Evolutionary conservation across 371 early-diverging fungal genomes (phyloP), one percentile per base, ranked within the genome.

Genomic region (Lichtheimia hyalospora): DNA sequence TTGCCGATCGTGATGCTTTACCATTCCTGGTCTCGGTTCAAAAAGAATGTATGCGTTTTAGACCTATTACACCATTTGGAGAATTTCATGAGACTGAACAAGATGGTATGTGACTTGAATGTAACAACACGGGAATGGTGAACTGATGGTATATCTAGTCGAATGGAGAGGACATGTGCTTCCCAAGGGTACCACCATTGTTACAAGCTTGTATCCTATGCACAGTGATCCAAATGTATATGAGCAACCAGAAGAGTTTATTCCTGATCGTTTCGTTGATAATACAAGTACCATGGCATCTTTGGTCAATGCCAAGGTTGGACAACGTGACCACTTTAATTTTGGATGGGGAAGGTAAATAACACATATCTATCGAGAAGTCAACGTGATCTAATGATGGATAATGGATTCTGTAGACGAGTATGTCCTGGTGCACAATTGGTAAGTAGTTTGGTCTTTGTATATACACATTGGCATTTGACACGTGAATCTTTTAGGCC

Each of bases 321-420:
- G 52, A 18, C 49, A 57, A 27, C 60, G 68, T 7, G 63, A 62
- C 16, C 63, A 63, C 43, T 63, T 54, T 16, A 60, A 52, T 25
- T 68, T 68, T 54, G 68, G 68, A 0, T 62, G 62, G 62, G 62
- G 62, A 27, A 40, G 62, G 56, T 55, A 55, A 55, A 46, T 16
- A 2, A 46, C 1, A 12, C 16, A 46, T 46, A 2, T 46, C 46
- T 6, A 16, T 18, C 15, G 16, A 21, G 5, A 18, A 44, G 44
- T 18, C 46, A 46, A 55, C 18, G 14, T 15, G 21, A 25, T 18
- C 16, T 27, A 54, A 39, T 42, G 7, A 50, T n/a, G n/a, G n/a
- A n/a, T n/a, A n/a, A n/a, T 58, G 5, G 21, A 18, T 46, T 20
- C n/a, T 16, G n/a, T 43, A 60, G 60, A 52, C 60, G 60, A 4